phyloP scores from a whole-genome alignment of 2,329 filamentous ascomycete species.

The Epichloe brachyelytri region DNA sequence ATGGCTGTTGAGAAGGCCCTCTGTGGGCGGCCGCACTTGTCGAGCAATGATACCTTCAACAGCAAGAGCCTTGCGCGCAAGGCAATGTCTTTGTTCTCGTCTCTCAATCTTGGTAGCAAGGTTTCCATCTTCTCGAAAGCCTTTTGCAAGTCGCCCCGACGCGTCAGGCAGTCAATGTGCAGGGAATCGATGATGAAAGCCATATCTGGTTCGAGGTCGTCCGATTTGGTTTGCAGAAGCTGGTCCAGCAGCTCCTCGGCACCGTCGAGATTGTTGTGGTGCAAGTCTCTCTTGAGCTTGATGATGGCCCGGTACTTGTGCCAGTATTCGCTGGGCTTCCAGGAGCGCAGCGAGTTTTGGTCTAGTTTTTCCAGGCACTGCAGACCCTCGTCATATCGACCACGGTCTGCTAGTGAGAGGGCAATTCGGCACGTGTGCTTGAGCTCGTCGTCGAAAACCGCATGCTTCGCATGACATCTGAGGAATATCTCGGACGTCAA shows the following conservation, averaged over 20 bases:
- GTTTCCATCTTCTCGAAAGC: conserved; percentile 36
- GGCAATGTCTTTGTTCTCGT: conserved; percentile 41
- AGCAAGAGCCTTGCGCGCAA: conserved; percentile 60
- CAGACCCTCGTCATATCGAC: conserved; percentile 57
- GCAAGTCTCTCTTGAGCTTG: conserved; percentile 49
- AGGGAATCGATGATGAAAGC: conserved; percentile 37
- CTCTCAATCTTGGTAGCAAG: conserved; percentile 27
- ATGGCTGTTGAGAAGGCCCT: conserved; percentile 66
- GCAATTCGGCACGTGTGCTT: conserved; percentile 62
- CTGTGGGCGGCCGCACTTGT: conserved; percentile 53
- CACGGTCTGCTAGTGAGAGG: conserved; percentile 44
- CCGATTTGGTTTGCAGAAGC: conserved; percentile 36
- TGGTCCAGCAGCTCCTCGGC: conserved; percentile 38
- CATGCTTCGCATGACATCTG: conserved; percentile 49
- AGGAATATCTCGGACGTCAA: conserved; percentile 62
- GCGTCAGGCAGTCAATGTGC: conserved; percentile 37
- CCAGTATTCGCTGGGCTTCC: conserved; percentile 68
- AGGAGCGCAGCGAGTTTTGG: conserved; percentile 49
- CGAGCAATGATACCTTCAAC: conserved; percentile 58
- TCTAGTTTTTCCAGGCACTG: conserved; percentile 32
- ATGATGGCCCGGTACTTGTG: conserved; percentile 53
- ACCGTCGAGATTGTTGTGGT: conserved; percentile 38
- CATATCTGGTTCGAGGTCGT: conserved; percentile 40
- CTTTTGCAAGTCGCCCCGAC: conserved; percentile 31
- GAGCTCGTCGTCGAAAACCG: conserved; percentile 62